Conservation (phyloP, 2,329 filamentous ascomycete genomes). For the Aspergillus awamori region DNA sequence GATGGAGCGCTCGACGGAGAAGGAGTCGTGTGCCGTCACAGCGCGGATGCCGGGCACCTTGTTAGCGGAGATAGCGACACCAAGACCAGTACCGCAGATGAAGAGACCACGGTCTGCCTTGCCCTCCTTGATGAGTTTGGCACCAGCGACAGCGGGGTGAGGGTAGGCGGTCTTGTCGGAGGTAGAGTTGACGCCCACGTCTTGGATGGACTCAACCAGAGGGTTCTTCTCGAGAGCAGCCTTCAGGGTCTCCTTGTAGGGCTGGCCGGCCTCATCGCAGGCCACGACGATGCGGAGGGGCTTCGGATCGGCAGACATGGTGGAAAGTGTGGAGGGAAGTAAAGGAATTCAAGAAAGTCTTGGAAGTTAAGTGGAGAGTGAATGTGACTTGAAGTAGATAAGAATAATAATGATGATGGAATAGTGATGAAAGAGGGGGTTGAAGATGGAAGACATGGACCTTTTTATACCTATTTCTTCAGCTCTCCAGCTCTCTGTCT, state of each 20-base stretch:
- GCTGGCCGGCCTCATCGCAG: slow-evolving; percentile 72
- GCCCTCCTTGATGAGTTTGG: slow-evolving; percentile 54
- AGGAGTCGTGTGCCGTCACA: slow-evolving; percentile 87
- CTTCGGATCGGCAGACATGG: slow-evolving; percentile 36
- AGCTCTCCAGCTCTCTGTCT: too few species aligned
- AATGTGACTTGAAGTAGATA: neutral
- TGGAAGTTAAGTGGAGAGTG: too few species aligned
- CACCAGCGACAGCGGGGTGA: slow-evolving; percentile 73
- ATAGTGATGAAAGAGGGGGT: slow-evolving; percentile 9
- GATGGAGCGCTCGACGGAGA: slow-evolving; percentile 77
- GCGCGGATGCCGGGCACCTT: slow-evolving; percentile 82
- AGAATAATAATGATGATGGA: neutral
- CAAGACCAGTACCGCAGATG: slow-evolving; percentile 84
- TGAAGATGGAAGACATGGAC: slow-evolving; percentile 3
- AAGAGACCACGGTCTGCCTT: slow-evolving; percentile 72
- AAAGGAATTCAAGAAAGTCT: neutral
- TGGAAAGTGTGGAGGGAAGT: slow-evolving; percentile 5
- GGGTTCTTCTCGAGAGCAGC: slow-evolving; percentile 68
- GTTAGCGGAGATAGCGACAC: slow-evolving; percentile 86
- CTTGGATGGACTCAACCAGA: slow-evolving; percentile 68
- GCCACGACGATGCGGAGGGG: slow-evolving; percentile 64
- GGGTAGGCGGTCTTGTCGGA: slow-evolving; percentile 81
- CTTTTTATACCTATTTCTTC: slow-evolving; percentile 9
- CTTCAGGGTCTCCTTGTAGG: slow-evolving; percentile 79
- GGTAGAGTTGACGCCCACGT: slow-evolving; percentile 70